Base-by-base conservation (phyloP, 495 filamentous ascomycete genomes). In the Parathielavia hyrcaniae region DNA sequence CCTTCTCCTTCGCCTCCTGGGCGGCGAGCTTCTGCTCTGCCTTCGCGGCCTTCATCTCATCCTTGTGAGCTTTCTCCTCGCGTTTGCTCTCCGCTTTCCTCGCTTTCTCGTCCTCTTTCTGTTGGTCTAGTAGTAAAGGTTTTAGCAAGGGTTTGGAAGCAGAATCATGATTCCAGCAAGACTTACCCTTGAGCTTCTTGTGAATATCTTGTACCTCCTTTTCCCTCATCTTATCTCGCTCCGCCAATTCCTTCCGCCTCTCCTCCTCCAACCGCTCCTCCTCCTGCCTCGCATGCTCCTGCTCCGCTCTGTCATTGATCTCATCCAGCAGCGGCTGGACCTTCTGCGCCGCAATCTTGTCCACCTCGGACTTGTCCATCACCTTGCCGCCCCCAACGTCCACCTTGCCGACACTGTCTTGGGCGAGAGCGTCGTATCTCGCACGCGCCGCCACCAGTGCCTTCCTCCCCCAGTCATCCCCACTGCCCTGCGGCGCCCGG, bases 301-400 rank as follows among this genome's bases (percentile, higher is more conserved):
- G 74, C 64, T 92, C 88, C 0, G 86, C 86, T 35, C 81, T 84
- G 19, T 86, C 84, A 49, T 84, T 83, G 39, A 98, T 95, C 62
- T 96, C 89, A 65, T 97, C 88, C n/a, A 98, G 69, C 0, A 93
- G 82, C 17, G 93, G 93, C 69, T 90, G 88, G n/a, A 98, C 79
- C 64, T 86, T 84, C 35, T 79, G 79, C 11, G 82, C 81, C 0
- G 93, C 93, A 59, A 97, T 84, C 12, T 81, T 82, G 55, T 97
- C 86, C 41, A 98, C 80, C 50, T 90, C 89, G 5, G 82, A 77
- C 69, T 85, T 81, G 49, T 92, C 83, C 73, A 97, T 81, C 57
- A 84, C 87, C 64, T 81, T 88, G 0, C 90, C 86, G 23, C 86
- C 83, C 22, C 95, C 92, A 50, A 98, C 84, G 61, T 90, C 80